phyloP scores from a whole-genome alignment of 176 grass and related monocot genomes.

The Secale cereale region DNA sequence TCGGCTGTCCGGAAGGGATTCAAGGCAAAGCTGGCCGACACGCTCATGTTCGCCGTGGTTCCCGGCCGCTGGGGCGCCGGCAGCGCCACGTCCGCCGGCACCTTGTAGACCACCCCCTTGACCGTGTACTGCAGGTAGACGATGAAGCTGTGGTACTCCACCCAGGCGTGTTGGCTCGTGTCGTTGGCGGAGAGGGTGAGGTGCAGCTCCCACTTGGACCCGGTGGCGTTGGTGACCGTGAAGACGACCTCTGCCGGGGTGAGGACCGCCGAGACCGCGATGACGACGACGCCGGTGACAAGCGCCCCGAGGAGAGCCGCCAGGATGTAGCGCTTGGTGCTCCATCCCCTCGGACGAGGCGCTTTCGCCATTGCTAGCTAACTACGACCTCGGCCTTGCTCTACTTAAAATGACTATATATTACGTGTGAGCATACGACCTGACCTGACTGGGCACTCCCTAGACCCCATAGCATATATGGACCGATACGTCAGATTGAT shows the following conservation, averaged over 20 bases:
- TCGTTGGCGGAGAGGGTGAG: not conserved
- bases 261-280: not conserved
- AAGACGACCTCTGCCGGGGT: not conserved
- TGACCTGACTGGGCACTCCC: too few species aligned
- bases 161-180: not conserved
- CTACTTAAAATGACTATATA: too few species aligned
- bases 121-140: not conserved
- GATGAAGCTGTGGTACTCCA: not conserved
- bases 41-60: not conserved
- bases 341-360: not conserved
- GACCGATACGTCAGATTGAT: too few species aligned
- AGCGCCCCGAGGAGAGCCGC: not conserved
- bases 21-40: not conserved
- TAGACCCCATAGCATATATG: too few species aligned
- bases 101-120: fast-evolving
- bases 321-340: not conserved
- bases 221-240: not conserved
- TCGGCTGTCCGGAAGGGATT: fast-evolving
- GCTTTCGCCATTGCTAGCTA: not conserved
- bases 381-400: too few species aligned
- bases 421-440: too few species aligned
- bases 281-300: not conserved
- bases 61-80: not conserved
- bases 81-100: not conserved
- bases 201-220: not conserved